Percentiles rank a stretch among this genome's conserved stretches.
Evolutionary conservation across 805 yeast genomes (phyloP).

Genomic region (Hanseniaspora pseudoguilliermondii): DNA sequence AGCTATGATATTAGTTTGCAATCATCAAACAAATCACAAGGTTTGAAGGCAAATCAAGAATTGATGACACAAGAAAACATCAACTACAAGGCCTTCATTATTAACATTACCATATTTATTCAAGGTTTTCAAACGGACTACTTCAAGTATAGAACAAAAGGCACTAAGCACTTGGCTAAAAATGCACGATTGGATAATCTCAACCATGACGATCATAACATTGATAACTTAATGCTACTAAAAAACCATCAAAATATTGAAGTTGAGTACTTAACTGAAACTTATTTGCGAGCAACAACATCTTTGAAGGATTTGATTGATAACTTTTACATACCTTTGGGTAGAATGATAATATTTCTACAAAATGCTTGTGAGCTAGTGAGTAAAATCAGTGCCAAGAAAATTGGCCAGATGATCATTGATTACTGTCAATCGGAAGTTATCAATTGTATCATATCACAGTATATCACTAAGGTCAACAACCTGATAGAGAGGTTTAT

Average conservation of each 20-base stretch:
- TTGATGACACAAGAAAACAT: background rate
- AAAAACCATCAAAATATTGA: background rate
- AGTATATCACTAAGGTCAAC: background rate
- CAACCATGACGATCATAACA: background rate
- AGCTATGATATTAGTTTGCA: background rate
- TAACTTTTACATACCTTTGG: slow-evolving; percentile 9
- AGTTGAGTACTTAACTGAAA: background rate
- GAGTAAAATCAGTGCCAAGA: background rate
- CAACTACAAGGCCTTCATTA: background rate
- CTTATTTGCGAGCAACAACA: background rate
- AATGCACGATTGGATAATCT: background rate
- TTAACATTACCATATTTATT: background rate
- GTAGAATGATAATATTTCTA: background rate
- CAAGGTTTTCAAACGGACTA: slow-evolving; percentile 6
- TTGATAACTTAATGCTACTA: background rate
- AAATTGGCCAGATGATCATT: slow-evolving; percentile 6
- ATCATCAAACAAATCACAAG: background rate
- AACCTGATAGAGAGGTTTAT: background rate
- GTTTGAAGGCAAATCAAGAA: background rate
- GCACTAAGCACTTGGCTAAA: background rate
- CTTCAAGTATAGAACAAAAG: background rate
- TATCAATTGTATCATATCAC: background rate
- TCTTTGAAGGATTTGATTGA: background rate
- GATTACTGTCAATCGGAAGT: slow-evolving; percentile 11
- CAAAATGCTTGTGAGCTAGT: background rate